Percentiles rank a stretch among this genome's conserved stretches.
These are phyloP conservation scores for Lantana camara DNA, from an alignment of 257 asterid species.

Conservation along the genomic window DNA sequence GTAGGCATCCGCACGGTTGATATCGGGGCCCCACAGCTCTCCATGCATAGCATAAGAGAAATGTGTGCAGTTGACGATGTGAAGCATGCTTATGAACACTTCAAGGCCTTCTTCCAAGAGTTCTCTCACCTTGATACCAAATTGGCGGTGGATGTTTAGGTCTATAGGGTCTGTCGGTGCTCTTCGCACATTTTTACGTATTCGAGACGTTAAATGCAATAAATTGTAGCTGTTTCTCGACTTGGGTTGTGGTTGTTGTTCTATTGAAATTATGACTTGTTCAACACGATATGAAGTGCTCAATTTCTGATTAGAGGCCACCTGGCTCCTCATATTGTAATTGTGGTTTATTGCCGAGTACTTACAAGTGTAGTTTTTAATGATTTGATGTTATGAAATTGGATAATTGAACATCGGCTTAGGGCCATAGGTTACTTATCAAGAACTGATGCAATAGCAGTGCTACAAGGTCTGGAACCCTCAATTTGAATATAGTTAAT, in stretches of 20 bases:
- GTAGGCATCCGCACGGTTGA: slow-evolving; percentile 89
- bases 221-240: slow-evolving; percentile 4
- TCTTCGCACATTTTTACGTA: neutral
- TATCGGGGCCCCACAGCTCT: slow-evolving; percentile 86
- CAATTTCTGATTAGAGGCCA: neutral
- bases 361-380: no score
- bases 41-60: slow-evolving; percentile 98
- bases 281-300: neutral
- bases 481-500: neutral
- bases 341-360: no score
- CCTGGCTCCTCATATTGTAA: no score
- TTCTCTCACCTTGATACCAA: slow-evolving; percentile 71
- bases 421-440: no score
- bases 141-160: slow-evolving; percentile 62
- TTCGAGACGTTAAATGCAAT: slow-evolving; percentile 1
- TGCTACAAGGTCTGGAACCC: no score
- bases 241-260: neutral
- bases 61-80: slow-evolving; percentile 96
- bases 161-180: slow-evolving; percentile 8
- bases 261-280: neutral
- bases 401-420: no score
- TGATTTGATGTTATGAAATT: no score
- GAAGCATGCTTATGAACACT: slow-evolving; percentile 76
- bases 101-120: slow-evolving; percentile 79
- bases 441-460: no score